A percentile compares a stretch with the other conserved stretches of the same genome.
Evolutionary conservation across 805 yeast species (phyloP).

Genomic region (Jamesozyma hellenica): DNA sequence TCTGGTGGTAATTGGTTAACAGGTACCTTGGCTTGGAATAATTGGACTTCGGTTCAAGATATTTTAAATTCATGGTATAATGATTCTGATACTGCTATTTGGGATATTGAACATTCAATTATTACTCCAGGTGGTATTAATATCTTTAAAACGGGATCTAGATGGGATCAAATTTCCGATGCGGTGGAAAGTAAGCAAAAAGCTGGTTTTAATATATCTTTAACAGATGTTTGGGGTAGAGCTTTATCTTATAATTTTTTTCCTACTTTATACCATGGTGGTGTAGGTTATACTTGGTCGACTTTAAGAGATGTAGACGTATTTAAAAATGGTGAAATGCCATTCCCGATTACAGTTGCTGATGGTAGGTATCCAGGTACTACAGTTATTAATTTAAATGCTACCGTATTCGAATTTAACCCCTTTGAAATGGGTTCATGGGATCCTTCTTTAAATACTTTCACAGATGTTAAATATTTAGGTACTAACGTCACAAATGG

Average conservation of each 20-base stretch:
- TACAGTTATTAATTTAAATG: constrained; percentile 45
- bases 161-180: constrained; percentile 44
- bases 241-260: constrained; percentile 66
- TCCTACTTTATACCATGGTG: constrained; percentile 47
- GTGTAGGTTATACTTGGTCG: constrained; percentile 52
- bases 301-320: constrained; percentile 51
- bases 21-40: constrained; percentile 56
- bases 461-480: constrained; percentile 55
- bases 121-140: constrained; percentile 55
- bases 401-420: constrained; percentile 54
- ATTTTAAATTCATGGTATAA: constrained; percentile 33
- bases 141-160: constrained; percentile 39
- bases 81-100: constrained; percentile 37
- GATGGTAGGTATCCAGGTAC: constrained; percentile 61
- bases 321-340: constrained; percentile 55
- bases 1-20: constrained; percentile 83
- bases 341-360: constrained; percentile 58
- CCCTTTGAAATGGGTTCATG: constrained; percentile 79
- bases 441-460: constrained; percentile 65
- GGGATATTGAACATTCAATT: constrained; percentile 61
- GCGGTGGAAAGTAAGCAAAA: constrained; percentile 42
- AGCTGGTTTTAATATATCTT: constrained; percentile 59
- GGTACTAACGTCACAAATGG: constrained; percentile 63
- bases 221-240: constrained; percentile 77
- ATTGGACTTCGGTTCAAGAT: constrained; percentile 61